Evolutionary conservation across 495 filamentous ascomycete genomes (phyloP).

Genomic region (Aspergillus campestris): DNA sequence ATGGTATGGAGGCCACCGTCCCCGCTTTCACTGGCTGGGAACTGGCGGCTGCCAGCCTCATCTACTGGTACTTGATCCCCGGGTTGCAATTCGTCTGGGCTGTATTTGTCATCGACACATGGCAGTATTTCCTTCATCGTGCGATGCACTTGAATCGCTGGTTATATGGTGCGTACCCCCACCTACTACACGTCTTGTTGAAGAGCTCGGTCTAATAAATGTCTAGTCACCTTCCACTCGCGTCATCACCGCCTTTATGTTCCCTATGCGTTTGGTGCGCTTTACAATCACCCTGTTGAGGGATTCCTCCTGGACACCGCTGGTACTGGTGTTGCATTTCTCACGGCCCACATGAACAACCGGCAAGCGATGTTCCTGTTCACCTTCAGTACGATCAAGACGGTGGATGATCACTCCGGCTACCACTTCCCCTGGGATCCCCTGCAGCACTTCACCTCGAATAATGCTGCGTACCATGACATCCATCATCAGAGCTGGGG

Average conservation of each 20-base stretch:
- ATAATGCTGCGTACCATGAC: constrained; percentile 94
- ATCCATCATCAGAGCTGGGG: constrained; percentile 99
- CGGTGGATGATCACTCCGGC: constrained; percentile 94
- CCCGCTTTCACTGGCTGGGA: constrained; percentile 57
- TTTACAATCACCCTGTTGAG: constrained; percentile 90
- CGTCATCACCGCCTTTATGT: constrained; percentile 94
- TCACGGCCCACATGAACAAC: constrained; percentile 64
- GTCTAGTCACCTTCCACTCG: constrained; percentile 74
- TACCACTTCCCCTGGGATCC: constrained; percentile 95
- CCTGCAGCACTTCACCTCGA: constrained; percentile 78
- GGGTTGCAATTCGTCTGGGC: constrained; percentile 63
- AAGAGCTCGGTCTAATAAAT: constrained; percentile 1
- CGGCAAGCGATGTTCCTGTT: constrained; percentile 83
- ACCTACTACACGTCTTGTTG: neutral
- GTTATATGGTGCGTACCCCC: constrained; percentile 72
- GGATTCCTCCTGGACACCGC: constrained; percentile 88
- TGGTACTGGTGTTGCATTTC: constrained; percentile 74
- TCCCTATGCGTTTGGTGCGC: constrained; percentile 91
- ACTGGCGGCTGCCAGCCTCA: constrained; percentile 55
- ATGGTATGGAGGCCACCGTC: constrained; percentile 22
- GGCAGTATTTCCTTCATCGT: constrained; percentile 95
- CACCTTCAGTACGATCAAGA: constrained; percentile 79
- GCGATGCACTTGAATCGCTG: constrained; percentile 92
- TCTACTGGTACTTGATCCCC: constrained; percentile 76
- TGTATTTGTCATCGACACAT: constrained; percentile 74